Evolutionary conservation across 2,329 filamentous ascomycete genomes (phyloP).

Genomic region (Penicillium freii): DNA sequence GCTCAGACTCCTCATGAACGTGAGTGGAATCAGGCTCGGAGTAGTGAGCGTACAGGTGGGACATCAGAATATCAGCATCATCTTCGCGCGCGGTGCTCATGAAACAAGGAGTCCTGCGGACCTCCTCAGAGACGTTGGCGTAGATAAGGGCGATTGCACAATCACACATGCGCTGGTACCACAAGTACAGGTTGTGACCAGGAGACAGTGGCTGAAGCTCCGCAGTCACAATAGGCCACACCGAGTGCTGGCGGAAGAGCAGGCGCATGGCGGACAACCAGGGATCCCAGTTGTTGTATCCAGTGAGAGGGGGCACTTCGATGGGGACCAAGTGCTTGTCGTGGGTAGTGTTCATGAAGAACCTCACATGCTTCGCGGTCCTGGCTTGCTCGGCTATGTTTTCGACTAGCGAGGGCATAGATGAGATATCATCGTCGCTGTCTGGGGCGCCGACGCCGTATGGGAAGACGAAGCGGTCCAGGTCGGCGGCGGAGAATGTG

Average conservation of each 20-base stretch:
- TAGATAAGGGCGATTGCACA: constrained; percentile 6
- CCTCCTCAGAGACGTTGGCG: background rate
- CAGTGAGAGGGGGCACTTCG: background rate
- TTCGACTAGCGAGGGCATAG: background rate
- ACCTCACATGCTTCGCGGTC: constrained; percentile 1
- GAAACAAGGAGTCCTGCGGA: constrained; percentile 2
- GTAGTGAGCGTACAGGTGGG: constrained; percentile 5
- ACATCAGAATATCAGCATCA: background rate
- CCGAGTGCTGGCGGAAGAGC: constrained; percentile 9
- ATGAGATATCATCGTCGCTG: background rate
- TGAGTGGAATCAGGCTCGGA: background rate
- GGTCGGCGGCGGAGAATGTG: background rate
- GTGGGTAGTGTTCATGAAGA: constrained; percentile 3
- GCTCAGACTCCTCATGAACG: background rate
- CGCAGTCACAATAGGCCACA: background rate
- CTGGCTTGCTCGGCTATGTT: background rate
- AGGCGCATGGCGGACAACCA: constrained; percentile 9
- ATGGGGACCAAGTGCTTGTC: constrained; percentile 9
- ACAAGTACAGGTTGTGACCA: constrained; percentile 1
- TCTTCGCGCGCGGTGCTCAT: background rate
- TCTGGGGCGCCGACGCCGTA: background rate
- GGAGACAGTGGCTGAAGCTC: background rate
- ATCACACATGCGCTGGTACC: constrained; percentile 10
- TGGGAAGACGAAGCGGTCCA: background rate
- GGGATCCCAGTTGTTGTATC: background rate